phyloP scores from a whole-genome alignment of 140 eudicot genomes.

The Ambrosia hybrid region DNA sequence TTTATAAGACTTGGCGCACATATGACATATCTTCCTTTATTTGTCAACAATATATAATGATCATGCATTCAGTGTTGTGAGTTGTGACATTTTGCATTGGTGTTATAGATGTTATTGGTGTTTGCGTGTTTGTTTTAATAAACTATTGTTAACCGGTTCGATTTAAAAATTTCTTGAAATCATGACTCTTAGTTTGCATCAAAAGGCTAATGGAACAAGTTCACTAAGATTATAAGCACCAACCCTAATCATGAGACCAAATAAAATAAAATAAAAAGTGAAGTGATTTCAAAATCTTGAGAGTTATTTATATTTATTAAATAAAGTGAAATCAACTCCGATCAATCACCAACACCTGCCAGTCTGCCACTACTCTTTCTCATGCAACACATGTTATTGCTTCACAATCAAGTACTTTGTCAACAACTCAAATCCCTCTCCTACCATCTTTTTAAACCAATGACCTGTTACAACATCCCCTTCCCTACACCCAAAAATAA shows the following conservation, averaged over 20 bases:
- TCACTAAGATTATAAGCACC: no score
- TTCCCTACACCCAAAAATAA: not conserved
- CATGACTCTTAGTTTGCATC: no score
- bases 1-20: no score
- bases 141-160: no score
- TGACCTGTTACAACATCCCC: conserved; percentile 17
- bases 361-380: not conserved
- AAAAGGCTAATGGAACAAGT: no score
- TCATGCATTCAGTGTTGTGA: no score
- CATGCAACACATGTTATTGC: conserved; percentile 32
- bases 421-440: conserved; percentile 19
- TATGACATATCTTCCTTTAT: no score
- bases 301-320: not conserved
- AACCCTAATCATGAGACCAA: not conserved
- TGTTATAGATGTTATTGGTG: no score
- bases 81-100: no score
- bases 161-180: no score
- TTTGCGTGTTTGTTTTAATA: no score
- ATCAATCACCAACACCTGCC: conserved; percentile 16
- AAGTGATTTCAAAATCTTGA: conserved; percentile 18
- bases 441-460: conserved; percentile 10
- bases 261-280: not conserved
- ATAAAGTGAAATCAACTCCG: not conserved
- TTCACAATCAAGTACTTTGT: conserved; percentile 36
- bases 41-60: no score